Evolutionary conservation across 768 basidiomycete species (phyloP), one percentile per base, ranked within the genome.

Genomic region (Boletellus ananiceps): DNA sequence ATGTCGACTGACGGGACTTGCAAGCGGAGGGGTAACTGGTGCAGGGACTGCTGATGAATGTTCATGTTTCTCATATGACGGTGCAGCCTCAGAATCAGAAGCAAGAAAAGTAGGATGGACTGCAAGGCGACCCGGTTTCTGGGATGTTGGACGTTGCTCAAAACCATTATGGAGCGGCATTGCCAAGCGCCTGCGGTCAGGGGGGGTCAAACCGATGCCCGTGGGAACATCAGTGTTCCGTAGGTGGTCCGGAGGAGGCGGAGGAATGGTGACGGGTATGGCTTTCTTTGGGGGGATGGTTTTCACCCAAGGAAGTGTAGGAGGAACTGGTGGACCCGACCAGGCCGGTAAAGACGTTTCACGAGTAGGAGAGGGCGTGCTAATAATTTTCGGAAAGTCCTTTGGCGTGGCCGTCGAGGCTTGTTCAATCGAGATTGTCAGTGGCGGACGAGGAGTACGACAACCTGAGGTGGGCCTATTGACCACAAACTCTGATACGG

Each of bases 151-250:
- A 9, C 33, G 58, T 31, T 57, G 54, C 39, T 60, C 63, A 54
- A 72, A 76, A n/a, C 67, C 73, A 31, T 71, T 68, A 53, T 77
- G 70, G 15, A 77, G 67, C 6, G 77, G 74, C 38, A 75, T 58
- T 21, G 73, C 69, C 14, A 70, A 57, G 44, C 52, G 63, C 44
- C 50, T 66, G 31, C 52, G 40, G 19, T 63, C 52, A 13, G 58
- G 52, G 50, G 51, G 55, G 39, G 59, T 63, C 25, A 55, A 54
- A 38, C 55, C 60, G 14, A 73, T 69, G 43, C 72, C 69, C 23
- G 58, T 62, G 16, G 74, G 72, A 21, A 76, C 69, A 46, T 61
- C 69, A 11, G 63, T 60, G 23, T 68, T 68, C 43, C 67, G 69
- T 40, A 55, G 56, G 43, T 62, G 63, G 4, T 43, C 41, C 3